These are phyloP conservation scores for Lasiodiplodia sp. DNA, from an alignment of 2,329 filamentous ascomycete genomes.

Conservation along the genomic window DNA sequence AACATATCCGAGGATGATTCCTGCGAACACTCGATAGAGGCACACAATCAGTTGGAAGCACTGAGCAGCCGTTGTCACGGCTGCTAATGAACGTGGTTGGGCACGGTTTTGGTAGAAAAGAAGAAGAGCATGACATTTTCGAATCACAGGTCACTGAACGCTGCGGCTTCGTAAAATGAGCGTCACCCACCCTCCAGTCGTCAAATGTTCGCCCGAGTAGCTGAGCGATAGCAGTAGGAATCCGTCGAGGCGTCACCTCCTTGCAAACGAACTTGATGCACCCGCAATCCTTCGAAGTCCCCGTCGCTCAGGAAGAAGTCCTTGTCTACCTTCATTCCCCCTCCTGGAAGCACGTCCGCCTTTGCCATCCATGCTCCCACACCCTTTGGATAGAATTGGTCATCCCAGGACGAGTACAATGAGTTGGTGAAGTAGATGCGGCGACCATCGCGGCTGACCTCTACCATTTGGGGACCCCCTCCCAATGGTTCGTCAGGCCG, in stretches of 20 bases:
- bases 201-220: neutral
- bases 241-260: slow-evolving; percentile 10
- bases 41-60: neutral
- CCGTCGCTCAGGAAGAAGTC: neutral
- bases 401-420: slow-evolving; percentile 3
- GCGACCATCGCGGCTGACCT: slow-evolving; percentile 4
- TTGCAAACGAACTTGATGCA: slow-evolving; percentile 3
- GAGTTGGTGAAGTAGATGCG: slow-evolving; percentile 10
- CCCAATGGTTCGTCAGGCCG: neutral
- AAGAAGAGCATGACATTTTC: neutral
- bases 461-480: slow-evolving; percentile 8
- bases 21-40: neutral
- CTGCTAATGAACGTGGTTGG: neutral
- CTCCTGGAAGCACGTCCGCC: slow-evolving; percentile 2
- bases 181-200: neutral
- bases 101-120: neutral
- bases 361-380: slow-evolving; percentile 6
- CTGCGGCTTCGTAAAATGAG: neutral
- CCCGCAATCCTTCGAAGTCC: slow-evolving; percentile 9
- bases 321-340: neutral
- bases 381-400: neutral
- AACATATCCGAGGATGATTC: neutral
- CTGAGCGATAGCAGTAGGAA: slow-evolving; percentile 7
- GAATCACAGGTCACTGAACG: neutral
- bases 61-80: neutral